Base-by-base conservation (phyloP, 2,329 filamentous ascomycete species). In the Fusarium aywerte region DNA sequence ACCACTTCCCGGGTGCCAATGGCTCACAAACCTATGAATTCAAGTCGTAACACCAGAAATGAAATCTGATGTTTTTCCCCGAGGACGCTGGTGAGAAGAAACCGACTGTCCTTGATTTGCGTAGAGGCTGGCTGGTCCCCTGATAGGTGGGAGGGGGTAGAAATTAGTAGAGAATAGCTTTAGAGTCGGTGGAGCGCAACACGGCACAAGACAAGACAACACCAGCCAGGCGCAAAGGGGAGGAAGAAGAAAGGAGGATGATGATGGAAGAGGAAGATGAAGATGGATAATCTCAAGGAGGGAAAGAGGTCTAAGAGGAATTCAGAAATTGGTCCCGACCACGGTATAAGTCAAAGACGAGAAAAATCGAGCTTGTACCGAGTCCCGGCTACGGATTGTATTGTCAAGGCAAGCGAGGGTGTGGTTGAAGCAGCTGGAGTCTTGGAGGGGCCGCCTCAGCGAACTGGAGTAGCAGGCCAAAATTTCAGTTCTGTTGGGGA, bases 401-500 rank as follows among this genome's bases (percentile, higher is more conserved):
- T 33, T 60, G 55, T 15, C 32, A 18, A 49, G 39, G 42, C 51
- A 64, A 61, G 56, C 58, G 60, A 69, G 72, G 65, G 67, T 56
- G 62, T 68, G 65, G 65, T 58, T 61, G 68, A 70, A 68, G 58
- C 70, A 63, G 54, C 70, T 51, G 59, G 71, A 63, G 62, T 70
- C 59, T 70, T 70, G 67, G 67, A 69, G 67, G 67, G 67, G 60
- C 69, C 70, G 61, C 67, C 67, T 62, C 70, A 73, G 68, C 66
- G 67, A 61, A 67, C 69, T 64, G 67, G 68, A 73, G 65, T 62
- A 66, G 55, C 70, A 71, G 71, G 71, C 69, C 71, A 73, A 73
- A 74, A 74, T 64, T 80, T 78, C 77, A 77, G 77, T 78, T 79
- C 76, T 80, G 76, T 80, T 82, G 79, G 79, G 80, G 80, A 80